phyloP scores from a whole-genome alignment of 306 rosid species.

The Ziziphus jujuba region DNA sequence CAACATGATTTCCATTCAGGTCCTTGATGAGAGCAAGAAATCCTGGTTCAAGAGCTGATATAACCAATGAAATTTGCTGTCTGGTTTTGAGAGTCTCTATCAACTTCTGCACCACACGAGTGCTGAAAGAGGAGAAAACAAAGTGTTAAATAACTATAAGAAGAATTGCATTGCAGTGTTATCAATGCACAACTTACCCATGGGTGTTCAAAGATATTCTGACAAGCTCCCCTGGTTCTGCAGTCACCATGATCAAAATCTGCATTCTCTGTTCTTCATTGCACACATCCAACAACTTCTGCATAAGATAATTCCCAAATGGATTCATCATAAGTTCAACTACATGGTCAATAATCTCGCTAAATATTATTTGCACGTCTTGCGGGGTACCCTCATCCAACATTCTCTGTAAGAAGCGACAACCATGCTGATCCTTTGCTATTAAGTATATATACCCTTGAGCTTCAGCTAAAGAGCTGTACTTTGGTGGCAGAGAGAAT shows the following conservation, averaged over 20 bases:
- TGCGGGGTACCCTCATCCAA: constrained; percentile 43
- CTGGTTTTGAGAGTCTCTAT: constrained; percentile 63
- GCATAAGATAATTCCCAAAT: constrained; percentile 61
- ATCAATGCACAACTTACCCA: constrained; percentile 42
- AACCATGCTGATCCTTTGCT: constrained; percentile 60
- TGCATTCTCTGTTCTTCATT: constrained; percentile 51
- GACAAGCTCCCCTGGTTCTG: constrained; percentile 48
- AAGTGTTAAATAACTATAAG: constrained; percentile 4
- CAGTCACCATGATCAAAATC: constrained; percentile 40
- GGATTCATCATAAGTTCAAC: constrained; percentile 61
- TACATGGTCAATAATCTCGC: constrained; percentile 47
- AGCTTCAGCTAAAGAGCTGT: constrained; percentile 41
- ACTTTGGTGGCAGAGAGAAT: constrained; percentile 24
- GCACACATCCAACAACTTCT: constrained; percentile 58
- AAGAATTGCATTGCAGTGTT: constrained; percentile 11
- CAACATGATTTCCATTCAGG: constrained; percentile 68
- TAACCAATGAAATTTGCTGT: constrained; percentile 47
- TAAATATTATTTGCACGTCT: constrained; percentile 45
- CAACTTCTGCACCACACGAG: constrained; percentile 68
- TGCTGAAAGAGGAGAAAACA: constrained; percentile 39
- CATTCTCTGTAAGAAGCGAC: constrained; percentile 46
- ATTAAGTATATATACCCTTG: constrained; percentile 35
- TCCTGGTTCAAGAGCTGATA: constrained; percentile 62
- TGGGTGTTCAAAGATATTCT: constrained; percentile 55
- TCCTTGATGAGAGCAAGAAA: constrained; percentile 61